Evolutionary conservation across 2,329 filamentous ascomycete genomes (phyloP), one percentile per base, ranked within the genome.

Genomic region (Cercospora citrullina): DNA sequence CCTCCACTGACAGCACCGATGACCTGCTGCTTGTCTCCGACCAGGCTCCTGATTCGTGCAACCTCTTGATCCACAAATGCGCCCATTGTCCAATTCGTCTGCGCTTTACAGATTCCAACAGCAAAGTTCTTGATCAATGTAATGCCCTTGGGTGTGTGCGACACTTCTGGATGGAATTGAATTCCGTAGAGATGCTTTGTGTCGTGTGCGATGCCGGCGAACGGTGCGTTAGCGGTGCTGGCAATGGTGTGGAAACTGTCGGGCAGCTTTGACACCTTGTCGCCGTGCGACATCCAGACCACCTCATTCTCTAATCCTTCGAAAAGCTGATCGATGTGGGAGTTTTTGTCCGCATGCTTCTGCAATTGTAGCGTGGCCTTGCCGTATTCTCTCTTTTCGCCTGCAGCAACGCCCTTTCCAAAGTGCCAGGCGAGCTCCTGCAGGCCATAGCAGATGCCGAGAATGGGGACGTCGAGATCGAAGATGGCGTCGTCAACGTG

Each of bases 131-230:
- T 82, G 55, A 97, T 84, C 5, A 97, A 77, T 30, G 90, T 83
- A 9, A 78, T 90, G 36, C 94, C 93, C 65, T 86, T 84, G 8
- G 87, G 85, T 0, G 91, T 93, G 76, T 92, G 88, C 14, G 87
- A 89, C 64, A 97, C 86, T 79, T 97, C 94, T 0, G 94, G 93
- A 79, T 97, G 94, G 79, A 97, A 94, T 77, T 97, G 94, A 58
- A 97, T 87, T 64, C 91, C 92, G 76, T 89, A 96, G 73, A 92
- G 89, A 28, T 89, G 88, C 82, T 90, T 88, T 8, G 81, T 80
- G 77, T 87, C 77, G 77, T 93, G 90, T 18, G 90, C 91, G 74
- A 94, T 96, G 67, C 88, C 92, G 10, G 94, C 94, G 74, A 87
- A 96, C 26, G 89, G 87, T 0, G 91, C 89, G 81, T 95, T 96